A percentile compares a stretch with the other conserved stretches of the same genome.
Conservation (phyloP, 257 asterid species). For the Solanum arcanum region DNA sequence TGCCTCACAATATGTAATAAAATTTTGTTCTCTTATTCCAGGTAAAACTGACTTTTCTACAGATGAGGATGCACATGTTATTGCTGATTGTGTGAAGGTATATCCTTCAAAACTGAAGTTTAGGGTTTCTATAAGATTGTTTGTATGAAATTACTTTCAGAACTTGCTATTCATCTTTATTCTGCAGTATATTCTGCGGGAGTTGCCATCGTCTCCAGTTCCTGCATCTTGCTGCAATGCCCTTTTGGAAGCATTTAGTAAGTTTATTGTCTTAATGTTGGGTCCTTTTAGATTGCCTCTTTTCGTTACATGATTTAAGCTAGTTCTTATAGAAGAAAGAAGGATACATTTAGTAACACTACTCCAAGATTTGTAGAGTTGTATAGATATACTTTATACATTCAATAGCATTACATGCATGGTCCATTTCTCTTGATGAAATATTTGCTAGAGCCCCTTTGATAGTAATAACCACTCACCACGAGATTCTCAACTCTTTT, state of each 20-base stretch:
- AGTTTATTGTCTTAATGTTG: conserved; percentile 18
- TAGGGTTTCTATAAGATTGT: background rate
- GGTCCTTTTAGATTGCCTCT: background rate
- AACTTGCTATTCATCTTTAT: conserved; percentile 1
- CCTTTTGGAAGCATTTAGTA: conserved; percentile 84
- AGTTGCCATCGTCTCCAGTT: conserved; percentile 95
- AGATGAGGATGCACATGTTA: conserved; percentile 92
- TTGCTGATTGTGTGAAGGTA: conserved; percentile 97
- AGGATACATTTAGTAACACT: background rate
- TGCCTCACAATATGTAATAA: background rate
- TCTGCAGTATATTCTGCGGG: conserved; percentile 82
- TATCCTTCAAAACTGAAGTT: conserved; percentile 8
- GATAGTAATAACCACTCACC: background rate
- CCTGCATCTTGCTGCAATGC: conserved; percentile 99
- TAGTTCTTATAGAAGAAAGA: background rate
- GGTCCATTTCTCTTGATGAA: background rate
- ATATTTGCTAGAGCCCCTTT: background rate
- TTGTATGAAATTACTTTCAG: background rate
- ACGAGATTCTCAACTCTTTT: background rate
- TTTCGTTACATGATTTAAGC: background rate
- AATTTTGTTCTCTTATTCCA: conserved; percentile 7
- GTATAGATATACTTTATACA: background rate
- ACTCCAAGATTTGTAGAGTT: background rate
- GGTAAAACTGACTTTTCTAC: conserved; percentile 75
- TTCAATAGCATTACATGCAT: background rate